Percentiles rank a stretch among this genome's conserved stretches.
phyloP scores from a whole-genome alignment of 108 stramenopile species.

The Pseudonitzschia multistriata region DNA sequence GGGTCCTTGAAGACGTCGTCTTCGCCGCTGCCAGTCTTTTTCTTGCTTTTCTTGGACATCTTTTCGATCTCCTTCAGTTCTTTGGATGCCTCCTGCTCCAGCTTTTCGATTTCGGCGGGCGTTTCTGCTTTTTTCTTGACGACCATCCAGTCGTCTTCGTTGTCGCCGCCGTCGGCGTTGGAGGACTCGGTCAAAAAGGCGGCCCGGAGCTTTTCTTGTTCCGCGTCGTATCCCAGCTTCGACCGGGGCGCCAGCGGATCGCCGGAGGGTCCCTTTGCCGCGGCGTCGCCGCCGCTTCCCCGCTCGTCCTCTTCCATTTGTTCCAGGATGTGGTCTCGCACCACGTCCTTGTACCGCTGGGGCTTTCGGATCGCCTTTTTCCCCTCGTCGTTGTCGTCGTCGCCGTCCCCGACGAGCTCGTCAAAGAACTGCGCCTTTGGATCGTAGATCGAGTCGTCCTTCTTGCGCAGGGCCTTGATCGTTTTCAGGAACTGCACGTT shows the following conservation, averaged over 20 bases:
- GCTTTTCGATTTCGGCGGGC: slow-evolving; percentile 20
- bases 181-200: slow-evolving; percentile 69
- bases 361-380: slow-evolving; percentile 41
- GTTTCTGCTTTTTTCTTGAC: slow-evolving; percentile 41
- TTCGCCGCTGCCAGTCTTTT: neutral
- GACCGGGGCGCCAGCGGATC: slow-evolving; percentile 1
- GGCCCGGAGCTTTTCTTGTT: slow-evolving; percentile 83
- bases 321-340: slow-evolving; percentile 92
- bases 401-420: slow-evolving; percentile 24
- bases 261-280: slow-evolving; percentile 5
- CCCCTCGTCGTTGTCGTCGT: slow-evolving; percentile 20
- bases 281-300: slow-evolving; percentile 12
- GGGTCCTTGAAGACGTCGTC: slow-evolving; percentile 56
- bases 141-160: slow-evolving; percentile 48
- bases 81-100: slow-evolving; percentile 50
- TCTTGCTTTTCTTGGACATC: slow-evolving; percentile 21
- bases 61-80: slow-evolving; percentile 62
- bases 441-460: slow-evolving; percentile 80
- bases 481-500: slow-evolving; percentile 79
- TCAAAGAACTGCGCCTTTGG: slow-evolving; percentile 63
- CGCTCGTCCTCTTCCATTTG: slow-evolving; percentile 64
- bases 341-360: slow-evolving; percentile 91
- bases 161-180: slow-evolving; percentile 33
- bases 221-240: slow-evolving; percentile 87
- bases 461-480: slow-evolving; percentile 68